These are phyloP conservation scores for Penicillium palitans DNA, from an alignment of 2,329 filamentous ascomycete species.

Conservation along the genomic window DNA sequence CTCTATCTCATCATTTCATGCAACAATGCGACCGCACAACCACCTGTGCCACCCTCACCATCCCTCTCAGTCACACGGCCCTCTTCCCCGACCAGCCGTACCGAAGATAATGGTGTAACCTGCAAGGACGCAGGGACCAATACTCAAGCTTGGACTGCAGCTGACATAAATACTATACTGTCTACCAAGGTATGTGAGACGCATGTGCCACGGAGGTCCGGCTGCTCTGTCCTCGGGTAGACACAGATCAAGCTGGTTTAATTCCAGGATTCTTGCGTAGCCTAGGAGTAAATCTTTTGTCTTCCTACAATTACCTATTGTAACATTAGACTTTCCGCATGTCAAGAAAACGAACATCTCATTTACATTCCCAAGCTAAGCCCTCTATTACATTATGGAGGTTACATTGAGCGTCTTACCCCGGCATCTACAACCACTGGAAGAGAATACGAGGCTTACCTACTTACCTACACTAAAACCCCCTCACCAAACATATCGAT, in stretches of 20 bases:
- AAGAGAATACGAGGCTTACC: no score
- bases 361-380: not conserved
- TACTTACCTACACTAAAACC: no score
- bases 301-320: not conserved
- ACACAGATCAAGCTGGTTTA: not conserved
- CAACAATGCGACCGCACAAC: conserved; percentile 22
- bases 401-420: no score
- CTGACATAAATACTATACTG: not conserved
- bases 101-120: conserved; percentile 31
- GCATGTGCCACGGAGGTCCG: not conserved
- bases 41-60: conserved; percentile 17
- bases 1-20: conserved; percentile 7
- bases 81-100: conserved; percentile 16
- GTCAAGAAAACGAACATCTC: not conserved
- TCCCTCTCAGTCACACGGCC: conserved; percentile 20
- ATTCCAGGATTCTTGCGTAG: not conserved
- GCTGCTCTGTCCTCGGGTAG: conserved; percentile 1
- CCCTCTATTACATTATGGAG: no score
- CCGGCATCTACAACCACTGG: no score
- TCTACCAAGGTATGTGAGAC: not conserved
- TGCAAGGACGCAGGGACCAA: conserved; percentile 30
- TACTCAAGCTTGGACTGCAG: conserved; percentile 20
- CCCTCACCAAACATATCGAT: no score
- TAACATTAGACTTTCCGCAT: not conserved
- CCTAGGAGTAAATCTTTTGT: not conserved